These are phyloP conservation scores for Erigeron canadensis DNA, from an alignment of 129 eudicot genomes.

Conservation along the genomic window DNA sequence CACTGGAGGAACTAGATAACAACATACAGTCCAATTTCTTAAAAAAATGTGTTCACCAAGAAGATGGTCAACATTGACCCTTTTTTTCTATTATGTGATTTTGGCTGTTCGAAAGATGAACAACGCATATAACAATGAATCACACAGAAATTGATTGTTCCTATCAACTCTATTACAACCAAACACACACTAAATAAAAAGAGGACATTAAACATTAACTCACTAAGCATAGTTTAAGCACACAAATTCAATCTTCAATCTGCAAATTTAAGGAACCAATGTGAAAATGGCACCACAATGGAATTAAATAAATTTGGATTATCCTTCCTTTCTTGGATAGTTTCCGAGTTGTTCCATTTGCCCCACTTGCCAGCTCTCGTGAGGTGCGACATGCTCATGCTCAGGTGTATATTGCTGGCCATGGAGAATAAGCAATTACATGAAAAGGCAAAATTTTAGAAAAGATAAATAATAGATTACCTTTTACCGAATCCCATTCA, in stretches of 20 bases:
- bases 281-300: constrained; percentile 24
- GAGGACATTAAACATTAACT: constrained; percentile 8
- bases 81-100: constrained; percentile 3
- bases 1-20: not conserved
- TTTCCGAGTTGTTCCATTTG: constrained; percentile 73
- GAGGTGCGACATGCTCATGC: constrained; percentile 75
- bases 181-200: constrained; percentile 27
- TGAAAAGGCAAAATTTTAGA: not conserved
- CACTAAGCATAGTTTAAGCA: constrained; percentile 17
- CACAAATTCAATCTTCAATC: constrained; percentile 25
- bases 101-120: constrained; percentile 28
- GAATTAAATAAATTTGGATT: constrained; percentile 31
- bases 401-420: constrained; percentile 62
- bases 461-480: not conserved
- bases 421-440: constrained; percentile 8
- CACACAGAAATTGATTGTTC: constrained; percentile 10
- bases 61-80: not conserved
- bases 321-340: constrained; percentile 44
- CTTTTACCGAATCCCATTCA: not conserved
- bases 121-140: constrained; percentile 15
- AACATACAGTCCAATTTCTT: not conserved
- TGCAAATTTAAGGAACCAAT: constrained; percentile 30
- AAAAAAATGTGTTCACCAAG: constrained; percentile 24
- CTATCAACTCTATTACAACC: constrained; percentile 17
- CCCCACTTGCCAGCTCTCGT: constrained; percentile 96